Base-by-base conservation (phyloP, 2,329 filamentous ascomycete species). In the Acrocalymma vagum region DNA sequence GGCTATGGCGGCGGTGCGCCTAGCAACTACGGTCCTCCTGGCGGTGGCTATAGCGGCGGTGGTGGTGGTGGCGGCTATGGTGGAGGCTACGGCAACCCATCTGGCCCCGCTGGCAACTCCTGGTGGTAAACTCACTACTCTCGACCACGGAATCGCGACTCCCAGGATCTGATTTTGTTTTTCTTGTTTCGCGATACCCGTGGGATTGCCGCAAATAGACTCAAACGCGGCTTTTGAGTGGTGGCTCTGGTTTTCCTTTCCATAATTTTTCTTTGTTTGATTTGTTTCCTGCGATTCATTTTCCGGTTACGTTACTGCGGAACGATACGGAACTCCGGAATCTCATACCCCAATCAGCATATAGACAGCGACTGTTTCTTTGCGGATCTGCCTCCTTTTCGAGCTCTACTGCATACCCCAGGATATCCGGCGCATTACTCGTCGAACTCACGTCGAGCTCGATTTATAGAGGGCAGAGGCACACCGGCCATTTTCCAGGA, bases 11-110 rank as follows among this genome's bases (percentile, higher is more conserved):
- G 86, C 71, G 84, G 78, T 52, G 83, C 78, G 48, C 74, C 60
- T 31, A 81, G 81, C 44, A 79, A 79, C 60, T 80, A 82, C 40
- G 51, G 58, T 32, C 57, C 58, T 39, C 55, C 61, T 27, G 59
- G 60, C 27, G 54, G 53, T 33, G 51, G 58, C 33, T 56, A 58
- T 39, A 55, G 62, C 28, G 59, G 60, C 27, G 54, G 53, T 33
- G 60, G 63, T 35, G 63, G 65, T 34, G 75, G 75, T 41, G 67
- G 72, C 37, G 63, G 71, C 27, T 75, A 72, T 42, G 72, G 72
- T 44, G 76, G 72, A 53, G 74, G 82, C 71, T 88, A 88, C 72
- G 86, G 86, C 70, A 86, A 88, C 74, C 85, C 86, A 58, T 78
- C 80, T 54, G 80, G 80, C 53, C 77, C 70, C 38, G 82, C 82